Base-by-base conservation (phyloP, 2,329 filamentous ascomycete genomes). In the Aspergillus pseudonomiae region DNA sequence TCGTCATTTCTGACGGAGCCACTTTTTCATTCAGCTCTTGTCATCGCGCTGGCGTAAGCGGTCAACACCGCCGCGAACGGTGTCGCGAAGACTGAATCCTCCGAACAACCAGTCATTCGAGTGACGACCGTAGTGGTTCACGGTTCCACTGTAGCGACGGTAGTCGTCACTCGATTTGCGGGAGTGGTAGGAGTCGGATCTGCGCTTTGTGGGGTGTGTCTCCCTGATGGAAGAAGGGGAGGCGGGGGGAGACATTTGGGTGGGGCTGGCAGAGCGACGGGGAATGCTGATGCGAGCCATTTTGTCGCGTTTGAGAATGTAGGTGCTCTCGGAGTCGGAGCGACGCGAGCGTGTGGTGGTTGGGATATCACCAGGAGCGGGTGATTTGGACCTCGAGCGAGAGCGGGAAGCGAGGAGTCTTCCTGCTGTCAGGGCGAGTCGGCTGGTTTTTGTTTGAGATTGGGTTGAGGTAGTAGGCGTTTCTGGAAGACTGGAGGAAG, bases 21-120 rank as follows among this genome's bases (percentile, higher is more conserved):
- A 52, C 9, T 12, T 52, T 10, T 11, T n/a, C 28, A 34, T 32
- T 74, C 71, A 75, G 63, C 66, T 63, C 57, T 74, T 72, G 61
- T 72, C 72, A 5, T 72, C 73, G 19, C 68, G 53, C 53, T 67
- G 64, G 55, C 70, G 71, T n/a, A 80, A 46, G 63, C 74, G 76
- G 39, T 77, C 75, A 24, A 80, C 72, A 45, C 77, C 77, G 45
- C 80, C 80, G 4, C 76, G 77, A 28, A 82, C 78, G 7, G 81
- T 80, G 39, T 82, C 79, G 5, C 77, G 77, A 4, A 84, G 71
- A 67, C 80, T 82, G 68, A 83, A 81, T 1, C 81, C 80, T 24
- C 78, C 78, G 63, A 84, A 84, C 6, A 85, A 74, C 83, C 83
- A 85, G 60, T 84, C 80, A 60, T 84, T 84, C 21, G 78, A 79